Evolutionary conservation across 345 rosid species (phyloP).

Genomic region (Camelina laxa): DNA sequence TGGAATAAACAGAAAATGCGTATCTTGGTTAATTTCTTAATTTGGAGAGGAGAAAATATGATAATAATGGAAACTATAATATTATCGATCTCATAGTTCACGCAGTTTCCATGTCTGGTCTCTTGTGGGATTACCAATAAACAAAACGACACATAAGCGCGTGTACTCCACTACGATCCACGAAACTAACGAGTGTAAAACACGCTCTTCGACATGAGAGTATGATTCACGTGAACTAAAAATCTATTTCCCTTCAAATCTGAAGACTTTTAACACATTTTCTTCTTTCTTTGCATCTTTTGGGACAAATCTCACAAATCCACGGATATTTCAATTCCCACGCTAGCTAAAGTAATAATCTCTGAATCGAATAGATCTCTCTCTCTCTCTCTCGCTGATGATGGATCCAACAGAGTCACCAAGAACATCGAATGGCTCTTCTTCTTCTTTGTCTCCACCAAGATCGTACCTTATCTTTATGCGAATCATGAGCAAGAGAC

Average conservation of each 20-base stretch:
- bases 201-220: slow-evolving; percentile 36
- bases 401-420: slow-evolving; percentile 37
- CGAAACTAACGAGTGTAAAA: neutral
- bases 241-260: slow-evolving; percentile 35
- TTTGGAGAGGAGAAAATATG: neutral
- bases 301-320: slow-evolving; percentile 34
- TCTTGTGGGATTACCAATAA: neutral
- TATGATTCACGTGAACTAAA: slow-evolving; percentile 34
- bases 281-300: slow-evolving; percentile 11
- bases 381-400: slow-evolving; percentile 33
- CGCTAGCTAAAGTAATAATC: neutral
- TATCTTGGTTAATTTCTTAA: neutral
- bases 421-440: slow-evolving; percentile 34
- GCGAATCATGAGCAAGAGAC: slow-evolving; percentile 83
- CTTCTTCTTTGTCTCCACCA: slow-evolving; percentile 42
- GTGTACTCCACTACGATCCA: slow-evolving; percentile 14
- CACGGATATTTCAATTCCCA: slow-evolving; percentile 40
- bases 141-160: slow-evolving; percentile 30
- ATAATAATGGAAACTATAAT: slow-evolving; percentile 7
- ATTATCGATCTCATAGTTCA: neutral
- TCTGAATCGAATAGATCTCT: neutral
- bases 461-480: slow-evolving; percentile 60
- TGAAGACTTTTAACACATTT: slow-evolving; percentile 24
- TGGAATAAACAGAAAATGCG: neutral
- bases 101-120: slow-evolving; percentile 24